Evolutionary conservation across 1,284 basidiomycete species (phyloP).

Genomic region (Marasmius tenuissimus): DNA sequence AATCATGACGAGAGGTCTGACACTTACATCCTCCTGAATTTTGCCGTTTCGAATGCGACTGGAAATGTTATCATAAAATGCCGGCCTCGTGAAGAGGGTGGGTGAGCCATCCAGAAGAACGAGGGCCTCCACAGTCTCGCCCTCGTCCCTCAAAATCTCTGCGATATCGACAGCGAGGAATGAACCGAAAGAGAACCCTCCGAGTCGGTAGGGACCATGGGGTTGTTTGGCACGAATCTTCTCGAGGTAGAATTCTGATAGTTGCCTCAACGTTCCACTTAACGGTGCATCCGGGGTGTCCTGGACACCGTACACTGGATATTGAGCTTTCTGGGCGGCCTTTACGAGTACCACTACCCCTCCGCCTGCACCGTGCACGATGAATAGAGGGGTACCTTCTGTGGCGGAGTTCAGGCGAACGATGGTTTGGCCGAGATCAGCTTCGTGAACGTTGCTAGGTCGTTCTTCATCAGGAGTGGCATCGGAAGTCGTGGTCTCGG

Average conservation of each 20-base stretch:
- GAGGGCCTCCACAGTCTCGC: not conserved
- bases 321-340: not conserved
- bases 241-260: slow-evolving; percentile 3
- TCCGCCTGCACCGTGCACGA: slow-evolving; percentile 9
- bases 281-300: slow-evolving; percentile 7
- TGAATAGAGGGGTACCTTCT: slow-evolving; percentile 4
- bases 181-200: slow-evolving; percentile 1
- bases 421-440: slow-evolving; percentile 3
- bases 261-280: slow-evolving; percentile 1
- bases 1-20: not conserved
- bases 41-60: not conserved
- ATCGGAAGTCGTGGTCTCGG: not conserved
- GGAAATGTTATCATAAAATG: not conserved
- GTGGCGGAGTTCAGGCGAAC: slow-evolving; percentile 1
- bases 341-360: slow-evolving; percentile 1
- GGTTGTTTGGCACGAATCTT: slow-evolving; percentile 8
- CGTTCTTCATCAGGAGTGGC: not conserved
- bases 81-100: not conserved
- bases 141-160: not conserved
- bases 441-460: slow-evolving; percentile 4
- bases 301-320: slow-evolving; percentile 8
- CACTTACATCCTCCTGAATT: not conserved
- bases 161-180: not conserved
- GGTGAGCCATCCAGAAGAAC: not conserved
- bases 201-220: slow-evolving; percentile 8